phyloP scores from a whole-genome alignment of 2,329 filamentous ascomycete genomes.

The Mycosphaerella arachidis region DNA sequence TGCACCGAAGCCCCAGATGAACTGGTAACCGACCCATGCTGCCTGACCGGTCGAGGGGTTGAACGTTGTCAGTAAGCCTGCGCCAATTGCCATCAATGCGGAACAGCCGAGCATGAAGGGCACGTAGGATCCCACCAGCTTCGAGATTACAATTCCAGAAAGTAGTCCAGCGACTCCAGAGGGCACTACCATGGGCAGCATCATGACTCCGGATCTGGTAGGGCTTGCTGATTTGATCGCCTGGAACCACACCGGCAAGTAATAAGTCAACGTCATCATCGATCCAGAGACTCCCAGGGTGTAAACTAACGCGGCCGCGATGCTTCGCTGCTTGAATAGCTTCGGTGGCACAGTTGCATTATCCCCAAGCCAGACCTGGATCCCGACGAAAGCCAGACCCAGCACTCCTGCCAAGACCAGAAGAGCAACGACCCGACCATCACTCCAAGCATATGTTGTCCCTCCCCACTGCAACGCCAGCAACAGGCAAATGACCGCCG shows the following conservation, averaged over 20 bases:
- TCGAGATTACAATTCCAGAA: slow-evolving; percentile 28
- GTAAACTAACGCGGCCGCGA: slow-evolving; percentile 27
- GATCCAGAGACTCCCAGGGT: background rate
- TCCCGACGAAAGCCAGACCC: slow-evolving; percentile 37
- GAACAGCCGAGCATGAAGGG: slow-evolving; percentile 42
- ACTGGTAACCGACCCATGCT: slow-evolving; percentile 37
- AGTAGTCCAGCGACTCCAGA: slow-evolving; percentile 36
- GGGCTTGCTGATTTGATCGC: slow-evolving; percentile 42
- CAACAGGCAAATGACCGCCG: slow-evolving; percentile 38
- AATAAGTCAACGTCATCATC: background rate
- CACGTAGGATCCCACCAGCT: slow-evolving; percentile 45
- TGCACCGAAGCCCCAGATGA: slow-evolving; percentile 37
- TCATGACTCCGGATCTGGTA: slow-evolving; percentile 47
- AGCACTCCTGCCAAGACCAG: slow-evolving; percentile 45
- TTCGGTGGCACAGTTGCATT: slow-evolving; percentile 45
- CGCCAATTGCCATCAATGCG: slow-evolving; percentile 43
- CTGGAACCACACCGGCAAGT: slow-evolving; percentile 3
- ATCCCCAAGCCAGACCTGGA: slow-evolving; percentile 42
- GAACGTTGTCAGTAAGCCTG: slow-evolving; percentile 44
- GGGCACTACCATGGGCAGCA: slow-evolving; percentile 43
- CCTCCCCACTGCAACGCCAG: slow-evolving; percentile 49
- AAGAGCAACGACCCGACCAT: slow-evolving; percentile 40
- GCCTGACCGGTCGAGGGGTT: slow-evolving; percentile 34
- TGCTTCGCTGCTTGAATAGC: slow-evolving; percentile 43
- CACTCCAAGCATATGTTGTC: slow-evolving; percentile 39